A percentile compares a stretch with the other conserved stretches of the same genome.
phyloP scores from a whole-genome alignment of 768 basidiomycete species.

The Mycena latifolia region DNA sequence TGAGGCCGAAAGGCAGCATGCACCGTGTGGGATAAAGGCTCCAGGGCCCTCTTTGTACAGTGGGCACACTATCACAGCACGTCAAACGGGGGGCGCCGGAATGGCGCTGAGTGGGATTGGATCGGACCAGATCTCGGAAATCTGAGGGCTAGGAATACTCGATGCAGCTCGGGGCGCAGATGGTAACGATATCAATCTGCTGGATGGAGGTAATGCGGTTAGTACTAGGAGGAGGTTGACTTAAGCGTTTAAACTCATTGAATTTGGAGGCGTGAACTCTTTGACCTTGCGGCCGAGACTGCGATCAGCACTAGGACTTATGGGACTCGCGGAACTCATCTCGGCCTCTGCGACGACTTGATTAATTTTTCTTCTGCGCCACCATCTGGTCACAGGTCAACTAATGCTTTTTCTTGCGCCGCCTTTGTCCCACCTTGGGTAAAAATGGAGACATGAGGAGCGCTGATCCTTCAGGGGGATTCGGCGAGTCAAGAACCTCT shows the following conservation, averaged over 20 bases:
- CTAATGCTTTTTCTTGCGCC: no score
- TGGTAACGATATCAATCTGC: constrained; percentile 16
- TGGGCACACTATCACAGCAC: neutral
- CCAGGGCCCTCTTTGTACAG: constrained; percentile 11
- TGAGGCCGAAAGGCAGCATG: constrained; percentile 37
- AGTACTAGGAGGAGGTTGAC: neutral
- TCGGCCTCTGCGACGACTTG: neutral
- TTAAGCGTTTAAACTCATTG: constrained; percentile 11
- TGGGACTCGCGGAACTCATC: neutral
- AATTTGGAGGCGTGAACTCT: neutral
- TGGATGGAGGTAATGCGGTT: constrained; percentile 18
- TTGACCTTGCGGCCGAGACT: neutral
- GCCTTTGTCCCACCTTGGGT: neutral
- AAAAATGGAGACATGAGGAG: no score
- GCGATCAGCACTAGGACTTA: neutral
- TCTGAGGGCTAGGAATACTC: neutral
- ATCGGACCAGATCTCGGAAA: neutral
- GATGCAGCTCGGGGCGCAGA: neutral
- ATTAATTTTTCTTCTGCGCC: no score
- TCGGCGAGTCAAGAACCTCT: no score
- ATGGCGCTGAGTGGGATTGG: constrained; percentile 21
- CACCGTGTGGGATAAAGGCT: constrained; percentile 1
- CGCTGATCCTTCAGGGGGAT: no score
- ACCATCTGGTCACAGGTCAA: neutral
- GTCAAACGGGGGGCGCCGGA: constrained; percentile 20